phyloP scores from a whole-genome alignment of 23 red algal species.

The Gracilaria vermiculophylla region DNA sequence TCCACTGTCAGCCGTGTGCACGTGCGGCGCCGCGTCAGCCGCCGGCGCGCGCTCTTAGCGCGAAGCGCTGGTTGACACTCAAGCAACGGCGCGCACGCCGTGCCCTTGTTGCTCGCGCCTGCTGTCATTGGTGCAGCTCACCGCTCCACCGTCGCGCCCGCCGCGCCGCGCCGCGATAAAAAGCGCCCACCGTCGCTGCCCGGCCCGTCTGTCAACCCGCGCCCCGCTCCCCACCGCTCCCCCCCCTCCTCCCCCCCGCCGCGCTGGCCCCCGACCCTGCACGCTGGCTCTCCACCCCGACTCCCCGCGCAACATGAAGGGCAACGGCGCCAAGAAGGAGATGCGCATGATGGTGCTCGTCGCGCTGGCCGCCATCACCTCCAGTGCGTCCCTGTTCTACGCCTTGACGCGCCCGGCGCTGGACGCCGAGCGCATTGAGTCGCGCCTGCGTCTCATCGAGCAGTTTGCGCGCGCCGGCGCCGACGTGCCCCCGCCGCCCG shows the following conservation, averaged over 20 bases:
- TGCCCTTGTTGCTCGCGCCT: too few species aligned
- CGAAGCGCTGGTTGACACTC: too few species aligned
- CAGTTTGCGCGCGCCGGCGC: constrained; percentile 5
- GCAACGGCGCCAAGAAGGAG: neutral
- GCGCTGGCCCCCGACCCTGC: neutral
- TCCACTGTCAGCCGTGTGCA: too few species aligned
- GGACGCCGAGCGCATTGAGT: neutral
- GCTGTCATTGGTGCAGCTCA: too few species aligned
- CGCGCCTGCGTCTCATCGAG: neutral
- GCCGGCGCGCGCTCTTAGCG: too few species aligned
- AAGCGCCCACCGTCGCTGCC: too few species aligned
- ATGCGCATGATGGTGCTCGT: constrained; percentile 14
- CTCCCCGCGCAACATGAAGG: constrained; percentile 8
- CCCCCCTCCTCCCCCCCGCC: neutral
- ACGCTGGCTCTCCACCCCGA: neutral
- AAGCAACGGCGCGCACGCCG: too few species aligned
- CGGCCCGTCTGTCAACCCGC: too few species aligned
- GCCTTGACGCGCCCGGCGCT: neutral
- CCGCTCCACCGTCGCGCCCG: too few species aligned
- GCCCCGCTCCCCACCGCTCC: neutral
- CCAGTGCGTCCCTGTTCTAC: constrained; percentile 2
- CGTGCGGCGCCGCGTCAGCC: too few species aligned
- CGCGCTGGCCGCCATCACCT: constrained; percentile 4
- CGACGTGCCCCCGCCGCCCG: neutral
- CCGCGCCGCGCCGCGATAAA: too few species aligned